Evolutionary conservation across 306 rosid species (phyloP).

Genomic region (Inga laurina): DNA sequence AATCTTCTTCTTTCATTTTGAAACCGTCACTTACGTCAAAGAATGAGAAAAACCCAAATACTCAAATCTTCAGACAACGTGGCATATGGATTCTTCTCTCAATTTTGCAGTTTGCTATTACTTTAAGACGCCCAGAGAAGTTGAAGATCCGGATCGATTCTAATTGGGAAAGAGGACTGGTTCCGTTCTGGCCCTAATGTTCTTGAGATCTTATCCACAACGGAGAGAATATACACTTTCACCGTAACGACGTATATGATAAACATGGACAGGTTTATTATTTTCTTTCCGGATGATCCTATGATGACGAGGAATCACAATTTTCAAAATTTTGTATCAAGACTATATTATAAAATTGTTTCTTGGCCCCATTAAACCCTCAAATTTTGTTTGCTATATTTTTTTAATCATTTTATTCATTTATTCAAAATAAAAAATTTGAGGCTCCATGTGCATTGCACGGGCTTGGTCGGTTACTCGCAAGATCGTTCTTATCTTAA

Average conservation of each 20-base stretch:
- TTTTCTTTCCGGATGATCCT: neutral
- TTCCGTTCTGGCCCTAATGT: constrained; percentile 26
- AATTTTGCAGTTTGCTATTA: neutral
- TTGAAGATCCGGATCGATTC: neutral
- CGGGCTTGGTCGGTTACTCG: neutral
- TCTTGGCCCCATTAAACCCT: neutral
- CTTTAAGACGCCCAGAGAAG: neutral
- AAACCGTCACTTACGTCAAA: neutral
- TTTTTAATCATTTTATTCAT: neutral
- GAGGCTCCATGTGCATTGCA: neutral
- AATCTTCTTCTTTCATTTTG: neutral
- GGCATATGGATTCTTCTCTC: neutral
- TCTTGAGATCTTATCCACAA: constrained; percentile 56
- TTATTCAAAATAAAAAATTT: neutral
- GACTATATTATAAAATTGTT: neutral
- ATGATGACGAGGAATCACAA: neutral
- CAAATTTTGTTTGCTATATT: neutral
- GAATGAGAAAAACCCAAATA: constrained; percentile 3
- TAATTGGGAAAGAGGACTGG: constrained; percentile 40
- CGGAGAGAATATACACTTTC: neutral
- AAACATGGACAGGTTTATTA: constrained; percentile 6
- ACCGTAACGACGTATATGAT: constrained; percentile 4
- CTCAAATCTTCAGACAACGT: neutral
- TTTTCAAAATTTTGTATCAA: neutral
- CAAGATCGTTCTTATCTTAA: neutral